A percentile compares a stretch with the other conserved stretches of the same genome.
Evolutionary conservation across 2,329 filamentous ascomycete genomes (phyloP).

Genomic region (Penicillium aurantiogriseum): DNA sequence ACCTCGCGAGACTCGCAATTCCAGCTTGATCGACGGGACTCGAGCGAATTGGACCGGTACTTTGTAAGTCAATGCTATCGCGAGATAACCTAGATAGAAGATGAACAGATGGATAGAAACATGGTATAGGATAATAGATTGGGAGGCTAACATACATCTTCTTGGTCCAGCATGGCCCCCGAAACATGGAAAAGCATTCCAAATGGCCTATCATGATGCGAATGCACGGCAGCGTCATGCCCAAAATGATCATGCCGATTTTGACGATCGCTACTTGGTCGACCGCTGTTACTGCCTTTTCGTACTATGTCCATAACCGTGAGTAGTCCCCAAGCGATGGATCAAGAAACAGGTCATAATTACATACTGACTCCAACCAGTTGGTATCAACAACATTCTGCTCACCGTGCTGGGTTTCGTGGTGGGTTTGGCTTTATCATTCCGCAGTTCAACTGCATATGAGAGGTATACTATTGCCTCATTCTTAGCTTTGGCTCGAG

Average conservation of each 20-base stretch:
- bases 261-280: conserved; percentile 63
- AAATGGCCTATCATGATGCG: conserved; percentile 75
- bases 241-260: conserved; percentile 71
- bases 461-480: conserved; percentile 52
- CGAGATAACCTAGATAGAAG: background rate
- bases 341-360: background rate
- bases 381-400: conserved; percentile 65
- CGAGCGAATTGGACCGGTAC: conserved; percentile 59
- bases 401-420: conserved; percentile 79
- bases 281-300: conserved; percentile 61
- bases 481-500: background rate
- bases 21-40: conserved; percentile 29
- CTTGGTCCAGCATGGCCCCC: conserved; percentile 47
- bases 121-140: background rate
- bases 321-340: conserved; percentile 13
- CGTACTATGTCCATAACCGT: conserved; percentile 45
- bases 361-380: conserved; percentile 15
- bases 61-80: conserved; percentile 47
- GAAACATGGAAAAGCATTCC: conserved; percentile 69
- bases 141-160: background rate
- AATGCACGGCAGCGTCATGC: conserved; percentile 71
- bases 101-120: background rate
- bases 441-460: conserved; percentile 74
- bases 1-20: conserved; percentile 34
- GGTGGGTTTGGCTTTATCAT: conserved; percentile 73